These are phyloP conservation scores for Galerina sulciceps DNA, from an alignment of 768 basidiomycete species.

Conservation along the genomic window DNA sequence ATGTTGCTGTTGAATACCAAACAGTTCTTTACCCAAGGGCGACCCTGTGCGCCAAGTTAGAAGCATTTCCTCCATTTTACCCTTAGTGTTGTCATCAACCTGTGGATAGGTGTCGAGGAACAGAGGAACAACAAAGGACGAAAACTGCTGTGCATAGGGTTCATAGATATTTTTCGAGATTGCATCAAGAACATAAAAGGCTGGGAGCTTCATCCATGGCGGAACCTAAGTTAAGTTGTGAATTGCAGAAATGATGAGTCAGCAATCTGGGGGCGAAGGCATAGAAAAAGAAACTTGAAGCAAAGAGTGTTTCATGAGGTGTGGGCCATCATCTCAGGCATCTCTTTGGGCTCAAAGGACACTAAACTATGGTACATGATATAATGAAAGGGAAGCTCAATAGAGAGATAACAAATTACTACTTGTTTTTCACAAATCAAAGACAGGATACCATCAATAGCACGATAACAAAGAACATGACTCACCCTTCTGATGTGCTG, in stretches of 20 bases:
- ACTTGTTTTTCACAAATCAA: conserved; percentile 37
- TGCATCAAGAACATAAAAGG: conserved; percentile 94
- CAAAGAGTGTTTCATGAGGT: conserved; percentile 24
- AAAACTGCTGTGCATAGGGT: conserved; percentile 88
- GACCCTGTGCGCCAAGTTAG: conserved; percentile 92
- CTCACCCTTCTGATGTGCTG: conserved; percentile 90
- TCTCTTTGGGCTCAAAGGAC: conserved; percentile 40
- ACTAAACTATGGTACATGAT: conserved; percentile 27
- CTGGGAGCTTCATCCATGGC: conserved; percentile 88
- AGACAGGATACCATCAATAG: conserved; percentile 21
- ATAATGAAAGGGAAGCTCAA: conserved; percentile 32
- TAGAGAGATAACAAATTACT: conserved; percentile 13
- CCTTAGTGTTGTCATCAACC: conserved; percentile 83
- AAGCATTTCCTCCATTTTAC: conserved; percentile 98
- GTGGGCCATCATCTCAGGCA: conserved; percentile 30
- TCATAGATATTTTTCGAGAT: conserved; percentile 96
- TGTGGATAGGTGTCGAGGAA: conserved; percentile 88
- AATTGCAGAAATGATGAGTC: conserved; percentile 63
- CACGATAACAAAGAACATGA: conserved; percentile 30
- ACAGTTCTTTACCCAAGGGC: conserved; percentile 80
- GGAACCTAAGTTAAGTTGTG: conserved; percentile 66
- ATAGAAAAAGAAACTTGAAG: conserved; percentile 25
- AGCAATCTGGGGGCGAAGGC: conserved; percentile 56
- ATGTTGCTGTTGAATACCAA: conserved; percentile 78
- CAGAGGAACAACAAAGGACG: conserved; percentile 77